Evolutionary conservation across 139 green algal species (phyloP).

Genomic region (Pycnococcus provasolii): DNA sequence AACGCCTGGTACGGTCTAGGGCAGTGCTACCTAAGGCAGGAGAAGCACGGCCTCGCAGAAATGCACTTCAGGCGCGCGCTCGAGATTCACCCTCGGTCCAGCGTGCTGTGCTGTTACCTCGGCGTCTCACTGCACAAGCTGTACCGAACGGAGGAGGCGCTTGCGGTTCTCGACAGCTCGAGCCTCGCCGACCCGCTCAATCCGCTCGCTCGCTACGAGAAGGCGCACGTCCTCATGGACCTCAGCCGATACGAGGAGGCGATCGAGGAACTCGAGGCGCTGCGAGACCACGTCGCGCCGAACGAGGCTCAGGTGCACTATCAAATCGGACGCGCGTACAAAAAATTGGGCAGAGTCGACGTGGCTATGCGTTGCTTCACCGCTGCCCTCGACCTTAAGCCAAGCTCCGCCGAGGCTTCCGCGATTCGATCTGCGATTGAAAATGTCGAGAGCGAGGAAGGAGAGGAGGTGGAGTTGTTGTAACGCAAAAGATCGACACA

Average conservation of each 20-base stretch:
- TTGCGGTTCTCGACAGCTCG: constrained; percentile 57
- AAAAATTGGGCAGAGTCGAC: constrained; percentile 53
- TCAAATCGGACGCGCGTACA: constrained; percentile 71
- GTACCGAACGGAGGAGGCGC: constrained; percentile 46
- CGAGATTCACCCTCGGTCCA: constrained; percentile 62
- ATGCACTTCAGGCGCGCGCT: constrained; percentile 68
- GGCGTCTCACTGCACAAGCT: constrained; percentile 72
- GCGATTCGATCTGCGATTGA: constrained; percentile 61
- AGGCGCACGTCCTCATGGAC: constrained; percentile 58
- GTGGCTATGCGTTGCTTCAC: constrained; percentile 59
- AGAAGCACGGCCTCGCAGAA: constrained; percentile 80
- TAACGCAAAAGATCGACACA: too few species aligned
- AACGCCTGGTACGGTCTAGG: constrained; percentile 95
- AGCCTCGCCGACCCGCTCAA: constrained; percentile 70
- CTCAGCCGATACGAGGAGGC: constrained; percentile 50
- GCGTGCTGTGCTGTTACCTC: constrained; percentile 80
- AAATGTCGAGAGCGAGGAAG: neutral
- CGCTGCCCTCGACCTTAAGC: constrained; percentile 70
- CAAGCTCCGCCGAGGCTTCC: constrained; percentile 55
- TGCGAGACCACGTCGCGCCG: constrained; percentile 60
- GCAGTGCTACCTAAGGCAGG: constrained; percentile 79
- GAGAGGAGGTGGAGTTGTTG: too few species aligned
- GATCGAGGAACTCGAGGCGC: constrained; percentile 52
- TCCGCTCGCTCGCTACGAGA: constrained; percentile 82
- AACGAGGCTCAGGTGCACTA: constrained; percentile 76